Evolutionary conservation across 2,329 filamentous ascomycete species (phyloP).

Genomic region (Orbilia oligospora): DNA sequence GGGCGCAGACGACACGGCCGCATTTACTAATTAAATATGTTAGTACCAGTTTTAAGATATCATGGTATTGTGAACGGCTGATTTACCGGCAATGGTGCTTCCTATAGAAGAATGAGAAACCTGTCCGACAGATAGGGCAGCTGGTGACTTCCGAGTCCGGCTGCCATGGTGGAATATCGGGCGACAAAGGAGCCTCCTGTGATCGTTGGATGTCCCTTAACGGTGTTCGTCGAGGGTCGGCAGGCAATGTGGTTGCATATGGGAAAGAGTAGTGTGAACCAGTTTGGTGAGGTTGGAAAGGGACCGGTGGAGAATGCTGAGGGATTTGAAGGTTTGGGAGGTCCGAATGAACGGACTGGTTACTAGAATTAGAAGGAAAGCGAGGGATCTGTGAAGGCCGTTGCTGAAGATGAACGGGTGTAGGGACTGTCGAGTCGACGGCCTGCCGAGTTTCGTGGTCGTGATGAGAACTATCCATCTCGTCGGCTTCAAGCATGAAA

Average conservation of each 20-base stretch:
- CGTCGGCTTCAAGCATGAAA: slow-evolving; percentile 38
- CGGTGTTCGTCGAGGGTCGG: slow-evolving; percentile 28
- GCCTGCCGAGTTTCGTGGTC: slow-evolving; percentile 9
- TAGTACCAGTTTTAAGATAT: slow-evolving; percentile 7
- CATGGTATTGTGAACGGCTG: not conserved
- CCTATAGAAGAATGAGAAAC: slow-evolving; percentile 64
- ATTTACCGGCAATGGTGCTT: slow-evolving; percentile 64
- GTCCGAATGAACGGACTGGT: slow-evolving; percentile 30
- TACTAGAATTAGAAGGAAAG: slow-evolving; percentile 41
- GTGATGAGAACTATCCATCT: not conserved
- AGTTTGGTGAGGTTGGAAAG: slow-evolving; percentile 51
- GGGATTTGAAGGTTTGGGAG: slow-evolving; percentile 48
- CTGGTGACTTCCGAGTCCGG: slow-evolving; percentile 62
- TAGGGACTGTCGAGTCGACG: slow-evolving; percentile 1
- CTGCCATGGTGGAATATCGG: slow-evolving; percentile 63
- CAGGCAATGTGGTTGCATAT: slow-evolving; percentile 31
- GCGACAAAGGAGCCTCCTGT: slow-evolving; percentile 32
- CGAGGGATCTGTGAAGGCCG: slow-evolving; percentile 34
- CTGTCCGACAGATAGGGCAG: slow-evolving; percentile 63
- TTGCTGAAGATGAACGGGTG: slow-evolving; percentile 8
- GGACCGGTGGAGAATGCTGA: slow-evolving; percentile 44
- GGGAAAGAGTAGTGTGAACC: slow-evolving; percentile 41
- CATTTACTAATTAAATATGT: slow-evolving; percentile 61
- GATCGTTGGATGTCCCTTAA: slow-evolving; percentile 16
- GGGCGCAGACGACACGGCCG: slow-evolving; percentile 64